Evolutionary conservation across 2,329 filamentous ascomycete genomes (phyloP).

Genomic region (Microdochium bolleyi): DNA sequence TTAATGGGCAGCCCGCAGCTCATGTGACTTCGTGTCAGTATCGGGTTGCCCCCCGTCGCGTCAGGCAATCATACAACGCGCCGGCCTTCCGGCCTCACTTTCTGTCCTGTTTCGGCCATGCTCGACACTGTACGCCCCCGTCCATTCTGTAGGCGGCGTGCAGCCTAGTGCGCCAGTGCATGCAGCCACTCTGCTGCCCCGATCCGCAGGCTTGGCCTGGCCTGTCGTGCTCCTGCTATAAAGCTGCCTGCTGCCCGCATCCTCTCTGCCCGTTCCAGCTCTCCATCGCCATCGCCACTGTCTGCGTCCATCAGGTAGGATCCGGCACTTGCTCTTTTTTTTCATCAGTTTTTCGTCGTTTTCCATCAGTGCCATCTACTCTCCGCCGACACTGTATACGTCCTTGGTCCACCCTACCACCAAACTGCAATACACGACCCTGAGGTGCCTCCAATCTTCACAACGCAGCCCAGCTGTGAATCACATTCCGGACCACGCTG

Average conservation of each 20-base stretch:
- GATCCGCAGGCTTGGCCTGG: neutral
- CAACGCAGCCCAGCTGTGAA: no score
- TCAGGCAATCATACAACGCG: neutral
- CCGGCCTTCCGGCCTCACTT: neutral
- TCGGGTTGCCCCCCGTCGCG: neutral
- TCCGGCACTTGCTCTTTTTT: neutral
- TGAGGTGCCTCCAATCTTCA: no score
- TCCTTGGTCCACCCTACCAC: neutral
- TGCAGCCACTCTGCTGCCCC: neutral
- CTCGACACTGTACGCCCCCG: neutral
- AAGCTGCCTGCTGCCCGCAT: neutral
- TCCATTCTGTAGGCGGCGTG: neutral
- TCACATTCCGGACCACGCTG: no score
- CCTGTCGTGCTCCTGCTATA: neutral
- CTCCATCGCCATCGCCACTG: neutral
- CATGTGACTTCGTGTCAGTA: conserved; percentile 1
- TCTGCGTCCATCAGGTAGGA: neutral
- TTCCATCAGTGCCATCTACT: neutral
- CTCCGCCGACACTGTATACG: neutral
- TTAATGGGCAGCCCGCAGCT: neutral
- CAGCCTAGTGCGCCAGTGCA: neutral
- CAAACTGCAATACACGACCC: neutral
- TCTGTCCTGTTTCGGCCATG: neutral
- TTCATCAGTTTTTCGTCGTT: neutral
- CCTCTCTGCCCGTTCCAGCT: neutral